A percentile compares a stretch with the other conserved stretches of the same genome.
phyloP scores from a whole-genome alignment of 805 yeast genomes.

The Schwanniomyces yamadae region DNA sequence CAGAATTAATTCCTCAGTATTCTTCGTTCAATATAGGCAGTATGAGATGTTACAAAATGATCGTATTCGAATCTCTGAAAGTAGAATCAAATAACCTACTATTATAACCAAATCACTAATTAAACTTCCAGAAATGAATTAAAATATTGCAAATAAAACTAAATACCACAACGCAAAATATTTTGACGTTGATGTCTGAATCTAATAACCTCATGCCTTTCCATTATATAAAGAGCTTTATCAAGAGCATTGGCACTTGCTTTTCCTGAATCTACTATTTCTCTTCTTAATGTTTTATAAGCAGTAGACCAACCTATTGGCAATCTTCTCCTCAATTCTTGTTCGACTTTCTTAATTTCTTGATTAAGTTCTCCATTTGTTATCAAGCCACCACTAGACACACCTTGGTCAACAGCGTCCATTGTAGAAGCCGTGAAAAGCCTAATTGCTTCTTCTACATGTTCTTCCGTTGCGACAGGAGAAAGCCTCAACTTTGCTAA shows the following conservation, averaged over 20 bases:
- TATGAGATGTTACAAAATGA: too few relatives aligned
- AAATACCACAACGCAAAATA: constrained; percentile 73
- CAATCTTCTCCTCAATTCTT: constrained; percentile 81
- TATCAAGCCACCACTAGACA: constrained; percentile 40
- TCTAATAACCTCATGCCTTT: constrained; percentile 83
- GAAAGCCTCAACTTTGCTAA: constrained; percentile 82
- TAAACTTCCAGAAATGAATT: not conserved
- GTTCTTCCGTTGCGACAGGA: constrained; percentile 82
- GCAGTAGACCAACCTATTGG: constrained; percentile 97
- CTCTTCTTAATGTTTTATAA: constrained; percentile 76
- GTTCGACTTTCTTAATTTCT: constrained; percentile 78
- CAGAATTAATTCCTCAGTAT: too few relatives aligned
- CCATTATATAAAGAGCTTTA: constrained; percentile 76
- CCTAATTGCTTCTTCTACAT: constrained; percentile 94
- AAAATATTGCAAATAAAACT: constrained; percentile 6
- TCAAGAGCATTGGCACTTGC: constrained; percentile 74
- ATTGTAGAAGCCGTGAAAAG: constrained; percentile 94
- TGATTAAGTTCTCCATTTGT: constrained; percentile 59
- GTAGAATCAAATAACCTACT: not conserved
- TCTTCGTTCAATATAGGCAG: too few relatives aligned
- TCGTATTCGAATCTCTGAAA: too few relatives aligned
- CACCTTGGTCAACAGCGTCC: constrained; percentile 83
- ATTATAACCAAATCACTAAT: not conserved
- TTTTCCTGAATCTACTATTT: constrained; percentile 67
- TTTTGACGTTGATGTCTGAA: constrained; percentile 85